Percentiles rank a stretch among this genome's conserved stretches.
Evolutionary conservation across 192 early-diverging fungal species (phyloP).

Genomic region (Martensiomyces pterosporus): DNA sequence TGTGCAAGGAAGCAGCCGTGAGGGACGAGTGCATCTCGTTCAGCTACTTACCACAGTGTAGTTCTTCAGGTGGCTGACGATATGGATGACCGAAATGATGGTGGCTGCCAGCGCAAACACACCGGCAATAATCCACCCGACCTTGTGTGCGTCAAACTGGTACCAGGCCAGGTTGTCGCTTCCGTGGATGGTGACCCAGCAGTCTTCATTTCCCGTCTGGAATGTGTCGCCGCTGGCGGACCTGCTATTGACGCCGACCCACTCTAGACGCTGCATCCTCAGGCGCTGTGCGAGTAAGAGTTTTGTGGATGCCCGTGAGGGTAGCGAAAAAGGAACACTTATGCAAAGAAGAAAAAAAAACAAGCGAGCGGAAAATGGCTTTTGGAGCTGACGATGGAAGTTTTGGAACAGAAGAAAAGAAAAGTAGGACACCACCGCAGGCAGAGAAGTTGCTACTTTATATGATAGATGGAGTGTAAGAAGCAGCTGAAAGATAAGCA

Average conservation of each 20-base stretch:
- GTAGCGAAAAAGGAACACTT: no score
- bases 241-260: constrained; percentile 23
- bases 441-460: not conserved
- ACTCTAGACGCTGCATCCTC: constrained; percentile 25
- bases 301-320: no score
- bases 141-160: constrained; percentile 54
- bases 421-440: no score
- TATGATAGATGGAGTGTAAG: not conserved
- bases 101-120: constrained; percentile 52
- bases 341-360: constrained; percentile 3
- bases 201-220: constrained; percentile 37
- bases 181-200: constrained; percentile 44
- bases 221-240: constrained; percentile 7
- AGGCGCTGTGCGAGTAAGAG: not conserved
- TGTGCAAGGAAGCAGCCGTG: no score
- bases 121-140: constrained; percentile 59
- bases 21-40: no score
- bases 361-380: not conserved
- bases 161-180: constrained; percentile 43
- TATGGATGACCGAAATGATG: constrained; percentile 49
- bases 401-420: constrained; percentile 2
- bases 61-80: constrained; percentile 53
- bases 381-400: not conserved
- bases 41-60: constrained; percentile 50
- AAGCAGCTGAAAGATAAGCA: not conserved